These are phyloP conservation scores for Trichosporon sp. DNA, from an alignment of 1,284 basidiomycete species.

Conservation along the genomic window DNA sequence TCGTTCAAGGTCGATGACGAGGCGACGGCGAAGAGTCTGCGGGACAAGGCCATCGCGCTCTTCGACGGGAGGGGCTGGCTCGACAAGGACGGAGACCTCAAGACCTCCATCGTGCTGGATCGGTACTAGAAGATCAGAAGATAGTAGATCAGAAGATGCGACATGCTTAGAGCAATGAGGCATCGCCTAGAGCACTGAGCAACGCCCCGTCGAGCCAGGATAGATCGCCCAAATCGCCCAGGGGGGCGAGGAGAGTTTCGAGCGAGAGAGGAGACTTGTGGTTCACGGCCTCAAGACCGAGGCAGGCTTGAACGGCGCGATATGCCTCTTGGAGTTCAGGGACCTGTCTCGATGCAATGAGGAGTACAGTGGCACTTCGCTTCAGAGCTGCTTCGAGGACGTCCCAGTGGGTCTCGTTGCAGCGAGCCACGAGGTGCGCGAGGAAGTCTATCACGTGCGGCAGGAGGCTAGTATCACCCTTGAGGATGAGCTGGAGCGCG, in stretches of 20 bases:
- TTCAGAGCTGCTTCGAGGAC: constrained; percentile 40
- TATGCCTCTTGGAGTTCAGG: constrained; percentile 29
- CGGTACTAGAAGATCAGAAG: constrained; percentile 8
- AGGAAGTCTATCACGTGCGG: not conserved
- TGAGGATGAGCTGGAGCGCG: constrained; percentile 36
- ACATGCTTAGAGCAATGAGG: not conserved
- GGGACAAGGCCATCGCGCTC: constrained; percentile 19
- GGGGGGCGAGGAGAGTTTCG: constrained; percentile 17
- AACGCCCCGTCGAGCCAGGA: constrained; percentile 28
- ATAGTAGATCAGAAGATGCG: not conserved
- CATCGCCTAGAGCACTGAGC: constrained; percentile 18
- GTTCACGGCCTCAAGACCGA: constrained; percentile 21
- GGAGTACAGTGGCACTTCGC: constrained; percentile 35
- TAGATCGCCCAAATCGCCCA: constrained; percentile 1
- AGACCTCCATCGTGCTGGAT: constrained; percentile 22
- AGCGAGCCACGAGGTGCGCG: not conserved
- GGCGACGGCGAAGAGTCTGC: constrained; percentile 6
- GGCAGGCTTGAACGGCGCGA: constrained; percentile 24
- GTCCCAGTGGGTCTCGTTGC: constrained; percentile 35
- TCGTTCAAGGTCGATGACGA: constrained; percentile 18
- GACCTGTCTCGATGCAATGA: constrained; percentile 32
- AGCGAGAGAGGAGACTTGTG: constrained; percentile 1
- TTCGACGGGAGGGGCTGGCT: constrained; percentile 21
- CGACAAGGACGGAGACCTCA: constrained; percentile 21
- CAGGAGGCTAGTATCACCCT: not conserved